A percentile compares a stretch with the other conserved stretches of the same genome.
Conservation (phyloP, 176 grass and related monocot species). For the maize (Zea mays) region DNA sequence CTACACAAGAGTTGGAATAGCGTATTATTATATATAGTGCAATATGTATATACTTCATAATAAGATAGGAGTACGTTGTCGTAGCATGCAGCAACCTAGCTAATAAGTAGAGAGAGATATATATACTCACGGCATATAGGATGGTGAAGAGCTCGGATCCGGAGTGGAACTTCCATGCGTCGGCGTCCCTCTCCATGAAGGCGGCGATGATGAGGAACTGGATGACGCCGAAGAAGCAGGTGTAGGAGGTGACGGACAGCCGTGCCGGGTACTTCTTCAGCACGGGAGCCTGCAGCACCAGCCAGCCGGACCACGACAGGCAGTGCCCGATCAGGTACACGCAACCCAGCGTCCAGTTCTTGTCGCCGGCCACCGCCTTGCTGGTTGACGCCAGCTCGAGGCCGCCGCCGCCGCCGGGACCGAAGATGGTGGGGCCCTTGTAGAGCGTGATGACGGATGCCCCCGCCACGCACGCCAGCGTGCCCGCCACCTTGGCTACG, state of each 20-base stretch:
- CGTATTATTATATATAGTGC: too few species aligned
- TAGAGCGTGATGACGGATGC: constrained; percentile 92
- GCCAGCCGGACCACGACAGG: constrained; percentile 96
- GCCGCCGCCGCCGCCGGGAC: constrained; percentile 21
- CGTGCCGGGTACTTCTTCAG: constrained; percentile 95
- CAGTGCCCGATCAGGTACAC: constrained; percentile 93
- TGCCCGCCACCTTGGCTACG: constrained; percentile 73
- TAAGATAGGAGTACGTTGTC: too few species aligned
- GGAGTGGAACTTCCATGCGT: constrained; percentile 90
- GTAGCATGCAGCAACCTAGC: too few species aligned
- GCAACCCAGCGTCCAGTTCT: constrained; percentile 96
- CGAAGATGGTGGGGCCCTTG: constrained; percentile 84
- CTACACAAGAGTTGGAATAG: too few species aligned
- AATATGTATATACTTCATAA: too few species aligned
- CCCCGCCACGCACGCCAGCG: constrained; percentile 77
- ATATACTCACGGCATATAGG: constrained; percentile 71
- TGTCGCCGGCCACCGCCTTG: constrained; percentile 21
- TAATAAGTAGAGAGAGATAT: too few species aligned
- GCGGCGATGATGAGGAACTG: constrained; percentile 97
- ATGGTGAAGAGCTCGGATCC: constrained; percentile 95
- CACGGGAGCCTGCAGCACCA: constrained; percentile 92
- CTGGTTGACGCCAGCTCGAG: not conserved
- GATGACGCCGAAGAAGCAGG: constrained; percentile 98
- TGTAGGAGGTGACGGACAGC: constrained; percentile 94
- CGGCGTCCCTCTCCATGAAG: constrained; percentile 89